phyloP scores from a whole-genome alignment of 352 stramenopile species.

The Phytophthora ohioensis region DNA sequence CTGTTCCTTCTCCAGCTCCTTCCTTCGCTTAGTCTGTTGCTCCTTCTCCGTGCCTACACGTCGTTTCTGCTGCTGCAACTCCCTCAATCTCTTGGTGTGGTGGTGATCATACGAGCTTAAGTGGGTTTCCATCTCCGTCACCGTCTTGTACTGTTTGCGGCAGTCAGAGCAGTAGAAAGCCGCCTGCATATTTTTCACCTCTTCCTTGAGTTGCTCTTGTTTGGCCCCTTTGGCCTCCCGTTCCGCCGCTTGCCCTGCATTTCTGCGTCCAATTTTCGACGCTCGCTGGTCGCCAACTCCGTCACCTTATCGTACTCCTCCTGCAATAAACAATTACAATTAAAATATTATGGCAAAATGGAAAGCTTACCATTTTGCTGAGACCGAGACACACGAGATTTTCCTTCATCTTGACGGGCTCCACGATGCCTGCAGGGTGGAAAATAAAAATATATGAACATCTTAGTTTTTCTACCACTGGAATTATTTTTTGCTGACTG shows the following conservation, averaged over 20 bases:
- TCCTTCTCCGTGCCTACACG: constrained; percentile 12
- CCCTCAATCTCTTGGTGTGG: constrained; percentile 60
- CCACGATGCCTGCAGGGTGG: constrained; percentile 51
- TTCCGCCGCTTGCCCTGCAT: constrained; percentile 40
- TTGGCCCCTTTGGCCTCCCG: constrained; percentile 41
- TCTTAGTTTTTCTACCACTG: not conserved
- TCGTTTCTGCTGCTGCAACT: constrained; percentile 49
- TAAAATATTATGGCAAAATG: not conserved
- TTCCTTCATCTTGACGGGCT: constrained; percentile 69
- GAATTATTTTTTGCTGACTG: not conserved
- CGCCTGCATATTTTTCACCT: constrained; percentile 54
- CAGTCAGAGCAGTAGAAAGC: constrained; percentile 69
- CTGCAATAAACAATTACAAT: constrained; percentile 21
- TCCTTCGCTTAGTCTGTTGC: constrained; percentile 45
- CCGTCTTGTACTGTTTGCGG: constrained; percentile 77
- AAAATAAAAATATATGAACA: not conserved
- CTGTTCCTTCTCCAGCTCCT: constrained; percentile 47
- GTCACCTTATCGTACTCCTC: constrained; percentile 70
- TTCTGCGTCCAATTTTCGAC: constrained; percentile 58
- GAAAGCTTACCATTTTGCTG: constrained; percentile 53
- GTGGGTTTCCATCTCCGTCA: constrained; percentile 78
- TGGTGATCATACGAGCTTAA: constrained; percentile 83
- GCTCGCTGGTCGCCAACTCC: constrained; percentile 58
- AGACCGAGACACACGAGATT: constrained; percentile 67
- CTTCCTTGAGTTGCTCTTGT: constrained; percentile 37